Evolutionary conservation across 345 rosid genomes (phyloP), one percentile per base, ranked within the genome.

Genomic region (Angophora floribunda): DNA sequence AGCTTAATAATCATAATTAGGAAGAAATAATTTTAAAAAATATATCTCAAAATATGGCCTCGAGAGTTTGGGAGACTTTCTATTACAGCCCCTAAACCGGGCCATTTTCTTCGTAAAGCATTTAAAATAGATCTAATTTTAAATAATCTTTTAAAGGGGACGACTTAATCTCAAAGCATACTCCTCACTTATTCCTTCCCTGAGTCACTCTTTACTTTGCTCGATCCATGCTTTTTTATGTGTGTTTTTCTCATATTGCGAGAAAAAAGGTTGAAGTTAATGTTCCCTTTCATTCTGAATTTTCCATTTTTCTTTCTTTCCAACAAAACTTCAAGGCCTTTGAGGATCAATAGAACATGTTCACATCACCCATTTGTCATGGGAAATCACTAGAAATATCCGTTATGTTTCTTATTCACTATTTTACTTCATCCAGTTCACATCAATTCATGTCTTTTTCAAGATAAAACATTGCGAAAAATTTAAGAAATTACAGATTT

Each of bases 61-160:
- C 84, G 15, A 75, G 10, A 41, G 84, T 75, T 75, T 1, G 49
- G 49, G 8, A 41, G 9, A 75, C 41, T 75, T 10, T 8, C 14
- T 2, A 19, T 19, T 21, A 10, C 2, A 2, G 7, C 4, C 24
- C 45, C 1, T 1, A 11, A 75, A 1, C 0, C 1, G 1, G 26
- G 21, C 1, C 0, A 13, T 5, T 41, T 75, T 41, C 45, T 9
- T 32, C 32, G 16, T n/a, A 32, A 0, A 3, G 3, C 0, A 36
- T 5, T 36, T 36, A 9, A 2, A 70, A 14, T 17, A 8, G 4
- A 75, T 36, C 26, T 41, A 36, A 4, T 75, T 7, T 36, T 7
- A 11, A 75, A 36, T 6, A 3, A 19, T 3, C 19, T 2, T 1
- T 70, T 17, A 36, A 70, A 70, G 3, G 0, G 13, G 9, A 12